These are phyloP conservation scores for Fusarium bulbicola DNA, from an alignment of 2,329 filamentous ascomycete genomes.

Conservation along the genomic window DNA sequence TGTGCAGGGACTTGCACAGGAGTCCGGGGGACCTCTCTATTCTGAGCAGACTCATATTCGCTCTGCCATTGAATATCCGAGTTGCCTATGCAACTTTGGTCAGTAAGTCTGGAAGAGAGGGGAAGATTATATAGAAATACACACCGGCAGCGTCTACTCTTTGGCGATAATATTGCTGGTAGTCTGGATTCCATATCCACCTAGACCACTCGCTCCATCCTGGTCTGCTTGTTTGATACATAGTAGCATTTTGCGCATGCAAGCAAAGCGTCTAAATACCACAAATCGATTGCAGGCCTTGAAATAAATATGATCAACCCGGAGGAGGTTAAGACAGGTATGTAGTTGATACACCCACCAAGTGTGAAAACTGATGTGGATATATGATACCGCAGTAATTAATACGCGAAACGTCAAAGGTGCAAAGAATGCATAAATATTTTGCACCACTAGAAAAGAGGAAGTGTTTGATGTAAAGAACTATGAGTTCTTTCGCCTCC, in stretches of 20 bases:
- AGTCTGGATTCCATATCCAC: conserved; percentile 43
- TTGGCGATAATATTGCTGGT: conserved; percentile 43
- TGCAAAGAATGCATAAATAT: background rate
- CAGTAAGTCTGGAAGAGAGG: background rate
- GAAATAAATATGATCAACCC: background rate
- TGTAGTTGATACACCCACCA: background rate
- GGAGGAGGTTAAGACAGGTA: background rate
- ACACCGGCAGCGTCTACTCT: conserved; percentile 44
- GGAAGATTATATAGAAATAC: background rate
- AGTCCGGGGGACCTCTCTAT: conserved; percentile 40
- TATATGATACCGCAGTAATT: background rate
- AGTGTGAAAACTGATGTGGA: background rate
- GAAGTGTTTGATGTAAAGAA: background rate
- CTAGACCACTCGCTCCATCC: conserved; percentile 37
- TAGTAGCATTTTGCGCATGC: conserved; percentile 43
- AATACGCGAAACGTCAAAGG: background rate
- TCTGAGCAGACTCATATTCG: conserved; percentile 14
- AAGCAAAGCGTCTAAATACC: conserved; percentile 11
- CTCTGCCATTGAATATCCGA: conserved; percentile 40
- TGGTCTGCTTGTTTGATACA: conserved; percentile 39
- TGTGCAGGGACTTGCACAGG: background rate
- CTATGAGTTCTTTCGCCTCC: background rate
- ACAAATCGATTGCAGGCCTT: background rate
- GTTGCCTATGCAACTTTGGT: conserved; percentile 34
- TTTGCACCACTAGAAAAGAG: background rate